These are phyloP conservation scores for Carallia brachiata DNA, from an alignment of 345 rosid genomes.

Conservation along the genomic window DNA sequence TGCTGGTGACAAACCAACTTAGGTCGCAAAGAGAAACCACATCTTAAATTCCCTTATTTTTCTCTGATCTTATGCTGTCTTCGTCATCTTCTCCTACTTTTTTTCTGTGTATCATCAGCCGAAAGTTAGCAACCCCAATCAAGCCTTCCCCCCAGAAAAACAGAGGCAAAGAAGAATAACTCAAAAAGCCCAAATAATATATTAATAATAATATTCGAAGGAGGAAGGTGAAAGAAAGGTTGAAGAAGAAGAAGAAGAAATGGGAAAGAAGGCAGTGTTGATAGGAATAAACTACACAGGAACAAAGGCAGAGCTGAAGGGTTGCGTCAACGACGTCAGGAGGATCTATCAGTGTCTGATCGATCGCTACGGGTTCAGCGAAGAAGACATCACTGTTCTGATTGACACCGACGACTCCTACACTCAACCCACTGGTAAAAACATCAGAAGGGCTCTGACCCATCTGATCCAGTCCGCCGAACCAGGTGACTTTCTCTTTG, in stretches of 20 bases:
- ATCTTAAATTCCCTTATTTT: too few species aligned
- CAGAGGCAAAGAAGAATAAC: too few species aligned
- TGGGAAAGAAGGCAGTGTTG: conserved; percentile 74
- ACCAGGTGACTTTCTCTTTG: conserved; percentile 61
- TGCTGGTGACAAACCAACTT: too few species aligned
- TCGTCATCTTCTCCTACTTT: too few species aligned
- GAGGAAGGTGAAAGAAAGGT: too few species aligned
- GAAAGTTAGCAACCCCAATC: too few species aligned
- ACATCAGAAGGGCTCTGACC: conserved; percentile 53
- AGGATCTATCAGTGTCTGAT: conserved; percentile 58
- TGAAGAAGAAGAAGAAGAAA: conserved; percentile 12
- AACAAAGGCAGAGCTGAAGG: conserved; percentile 84
- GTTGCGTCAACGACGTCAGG: conserved; percentile 84
- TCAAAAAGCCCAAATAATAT: too few species aligned
- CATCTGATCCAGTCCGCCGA: conserved; percentile 58
- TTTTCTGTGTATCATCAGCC: too few species aligned
- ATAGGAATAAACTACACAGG: conserved; percentile 84
- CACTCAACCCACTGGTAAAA: conserved; percentile 74
- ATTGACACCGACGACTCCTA: conserved; percentile 68
- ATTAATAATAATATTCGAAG: too few species aligned
- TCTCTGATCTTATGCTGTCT: too few species aligned
- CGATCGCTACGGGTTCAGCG: conserved; percentile 65
- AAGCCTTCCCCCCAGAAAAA: too few species aligned
- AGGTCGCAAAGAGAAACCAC: too few species aligned
- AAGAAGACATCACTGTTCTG: conserved; percentile 56